A percentile compares a stretch with the other conserved stretches of the same genome.
Evolutionary conservation across 2,329 filamentous ascomycete genomes (phyloP).

Genomic region (Aphanoascus verrucosus): DNA sequence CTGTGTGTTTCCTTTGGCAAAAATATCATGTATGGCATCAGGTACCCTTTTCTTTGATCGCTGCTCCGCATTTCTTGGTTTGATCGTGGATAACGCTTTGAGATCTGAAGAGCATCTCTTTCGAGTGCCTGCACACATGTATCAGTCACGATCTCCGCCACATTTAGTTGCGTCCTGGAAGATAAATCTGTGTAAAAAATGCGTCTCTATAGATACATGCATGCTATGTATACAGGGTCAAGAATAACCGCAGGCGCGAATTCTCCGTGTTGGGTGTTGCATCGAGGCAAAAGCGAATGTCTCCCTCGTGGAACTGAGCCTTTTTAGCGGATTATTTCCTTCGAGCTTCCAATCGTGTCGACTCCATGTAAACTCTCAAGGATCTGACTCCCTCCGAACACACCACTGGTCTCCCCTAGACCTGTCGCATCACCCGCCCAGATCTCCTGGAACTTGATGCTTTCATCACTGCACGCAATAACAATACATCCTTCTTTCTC

Average conservation of each 20-base stretch:
- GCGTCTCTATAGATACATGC: background rate
- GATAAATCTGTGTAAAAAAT: background rate
- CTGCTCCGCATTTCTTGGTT: background rate
- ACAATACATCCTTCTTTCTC: conserved; percentile 72
- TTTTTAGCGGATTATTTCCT: conserved; percentile 55
- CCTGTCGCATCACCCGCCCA: conserved; percentile 59
- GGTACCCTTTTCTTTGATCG: background rate
- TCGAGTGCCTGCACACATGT: background rate
- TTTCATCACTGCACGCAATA: conserved; percentile 82
- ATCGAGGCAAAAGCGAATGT: background rate
- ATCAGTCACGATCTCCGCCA: background rate
- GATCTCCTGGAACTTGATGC: conserved; percentile 89
- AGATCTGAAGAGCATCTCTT: background rate
- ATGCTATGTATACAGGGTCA: background rate
- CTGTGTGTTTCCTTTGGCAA: background rate
- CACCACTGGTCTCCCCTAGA: conserved; percentile 44
- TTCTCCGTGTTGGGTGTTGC: background rate
- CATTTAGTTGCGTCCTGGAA: background rate
- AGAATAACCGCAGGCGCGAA: background rate
- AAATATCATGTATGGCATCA: background rate
- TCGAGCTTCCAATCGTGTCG: conserved; percentile 38
- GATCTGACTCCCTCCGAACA: conserved; percentile 74
- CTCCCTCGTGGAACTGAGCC: background rate
- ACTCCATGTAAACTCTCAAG: conserved; percentile 72
- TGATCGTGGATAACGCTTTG: background rate